Percentiles rank a stretch among this genome's conserved stretches.
Conservation (phyloP, 495 filamentous ascomycete species). For the Cudoniella acicularis region DNA sequence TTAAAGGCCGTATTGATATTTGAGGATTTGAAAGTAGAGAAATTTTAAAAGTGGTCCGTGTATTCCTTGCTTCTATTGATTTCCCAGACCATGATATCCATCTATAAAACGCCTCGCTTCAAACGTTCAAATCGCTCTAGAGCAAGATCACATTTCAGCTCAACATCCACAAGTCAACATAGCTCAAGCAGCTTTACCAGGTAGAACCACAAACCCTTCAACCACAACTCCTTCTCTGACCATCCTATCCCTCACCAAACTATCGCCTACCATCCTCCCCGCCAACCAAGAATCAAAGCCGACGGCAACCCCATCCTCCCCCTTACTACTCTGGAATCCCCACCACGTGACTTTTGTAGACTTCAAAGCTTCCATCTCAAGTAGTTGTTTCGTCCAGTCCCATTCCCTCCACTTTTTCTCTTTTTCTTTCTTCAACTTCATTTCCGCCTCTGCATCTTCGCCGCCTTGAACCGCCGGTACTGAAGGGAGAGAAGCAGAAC, state of each 20-base stretch:
- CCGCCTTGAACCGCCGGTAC: background rate
- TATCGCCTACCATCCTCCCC: constrained; percentile 6
- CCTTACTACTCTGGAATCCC: constrained; percentile 10
- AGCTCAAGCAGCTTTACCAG: background rate
- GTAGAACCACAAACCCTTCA: constrained; percentile 15
- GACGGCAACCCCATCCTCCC: background rate
- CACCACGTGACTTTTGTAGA: constrained; percentile 19
- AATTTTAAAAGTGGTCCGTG: no score
- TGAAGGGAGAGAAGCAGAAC: background rate
- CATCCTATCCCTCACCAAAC: constrained; percentile 19
- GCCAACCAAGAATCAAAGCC: background rate
- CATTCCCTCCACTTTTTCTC: constrained; percentile 12
- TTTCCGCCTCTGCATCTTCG: background rate
- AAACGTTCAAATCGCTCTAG: no score
- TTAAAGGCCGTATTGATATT: no score
- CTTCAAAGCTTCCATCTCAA: constrained; percentile 9
- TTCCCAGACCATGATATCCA: no score
- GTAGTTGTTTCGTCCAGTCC: constrained; percentile 9
- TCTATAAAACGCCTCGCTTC: no score
- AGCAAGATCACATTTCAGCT: no score
- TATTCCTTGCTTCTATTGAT: no score
- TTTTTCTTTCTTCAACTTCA: background rate
- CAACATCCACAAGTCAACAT: no score
- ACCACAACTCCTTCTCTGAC: constrained; percentile 15
- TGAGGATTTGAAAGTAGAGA: no score